A percentile compares a stretch with the other conserved stretches of the same genome.
Evolutionary conservation across 202 grass and related monocot genomes (phyloP).

Genomic region (Thinopyrum obtusiflorum): DNA sequence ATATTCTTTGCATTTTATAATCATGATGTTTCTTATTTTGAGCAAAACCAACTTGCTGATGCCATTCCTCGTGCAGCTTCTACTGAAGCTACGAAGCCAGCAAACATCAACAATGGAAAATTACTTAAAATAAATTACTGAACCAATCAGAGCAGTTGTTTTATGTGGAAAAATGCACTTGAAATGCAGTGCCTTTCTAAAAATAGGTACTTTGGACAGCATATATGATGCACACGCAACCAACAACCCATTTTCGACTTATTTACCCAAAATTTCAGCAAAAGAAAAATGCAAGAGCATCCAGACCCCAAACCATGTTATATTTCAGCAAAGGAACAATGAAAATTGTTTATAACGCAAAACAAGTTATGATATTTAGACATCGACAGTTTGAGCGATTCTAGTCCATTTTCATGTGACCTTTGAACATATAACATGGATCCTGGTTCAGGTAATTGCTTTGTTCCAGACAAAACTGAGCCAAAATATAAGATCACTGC

Average conservation of each 20-base stretch:
- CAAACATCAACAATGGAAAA: background rate
- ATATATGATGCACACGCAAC: background rate
- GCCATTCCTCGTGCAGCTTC: slow-evolving; percentile 7
- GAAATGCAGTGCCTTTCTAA: background rate
- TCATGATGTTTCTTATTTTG: background rate
- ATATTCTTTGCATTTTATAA: background rate
- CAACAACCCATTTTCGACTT: background rate
- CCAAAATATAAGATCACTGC: background rate
- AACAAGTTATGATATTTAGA: background rate
- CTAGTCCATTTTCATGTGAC: background rate
- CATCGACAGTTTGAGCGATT: background rate
- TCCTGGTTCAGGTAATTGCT: background rate
- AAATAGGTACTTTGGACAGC: background rate
- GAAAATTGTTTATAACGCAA: background rate
- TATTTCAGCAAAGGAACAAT: slow-evolving; percentile 5
- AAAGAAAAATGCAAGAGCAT: background rate
- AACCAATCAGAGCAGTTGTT: background rate
- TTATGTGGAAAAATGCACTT: slow-evolving; percentile 3
- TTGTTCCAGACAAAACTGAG: background rate
- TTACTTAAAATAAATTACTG: background rate
- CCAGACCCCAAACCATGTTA: background rate
- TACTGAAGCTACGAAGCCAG: slow-evolving; percentile 16
- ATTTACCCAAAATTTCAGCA: background rate
- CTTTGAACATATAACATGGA: background rate
- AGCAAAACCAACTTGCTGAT: background rate